These are phyloP conservation scores for Entomortierella beljakovae DNA, from an alignment of 192 early-diverging fungal species.

Conservation along the genomic window DNA sequence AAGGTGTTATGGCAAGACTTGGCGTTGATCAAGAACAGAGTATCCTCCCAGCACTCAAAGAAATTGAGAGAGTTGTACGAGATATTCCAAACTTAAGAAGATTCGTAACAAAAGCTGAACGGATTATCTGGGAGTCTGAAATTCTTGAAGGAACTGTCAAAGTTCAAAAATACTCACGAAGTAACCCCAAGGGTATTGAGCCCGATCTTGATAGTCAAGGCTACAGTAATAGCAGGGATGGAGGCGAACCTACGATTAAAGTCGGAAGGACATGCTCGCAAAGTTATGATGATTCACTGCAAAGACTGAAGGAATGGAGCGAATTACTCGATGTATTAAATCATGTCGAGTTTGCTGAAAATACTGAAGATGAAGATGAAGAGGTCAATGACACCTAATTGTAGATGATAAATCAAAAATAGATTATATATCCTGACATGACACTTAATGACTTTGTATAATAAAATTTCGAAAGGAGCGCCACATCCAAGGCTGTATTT, in stretches of 20 bases:
- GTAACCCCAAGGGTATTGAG: not conserved
- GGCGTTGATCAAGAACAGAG: constrained; percentile 16
- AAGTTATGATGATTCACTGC: constrained; percentile 20
- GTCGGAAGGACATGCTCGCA: constrained; percentile 29
- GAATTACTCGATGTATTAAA: constrained; percentile 43
- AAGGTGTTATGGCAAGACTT: constrained; percentile 10
- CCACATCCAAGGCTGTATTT: no score
- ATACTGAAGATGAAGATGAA: constrained; percentile 8
- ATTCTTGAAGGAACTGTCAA: constrained; percentile 32
- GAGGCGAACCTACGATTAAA: not conserved
- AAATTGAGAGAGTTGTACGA: constrained; percentile 12
- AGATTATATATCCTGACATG: no score
- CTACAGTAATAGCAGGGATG: not conserved
- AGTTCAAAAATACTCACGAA: constrained; percentile 7
- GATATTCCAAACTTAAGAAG: constrained; percentile 8
- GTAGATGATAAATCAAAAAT: no score
- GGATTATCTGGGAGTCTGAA: constrained; percentile 43
- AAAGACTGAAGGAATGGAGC: constrained; percentile 35
- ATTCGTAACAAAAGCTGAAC: constrained; percentile 36
- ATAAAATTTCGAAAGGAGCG: no score
- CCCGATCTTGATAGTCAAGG: not conserved
- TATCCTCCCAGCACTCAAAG: constrained; percentile 18
- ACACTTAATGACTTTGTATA: no score
- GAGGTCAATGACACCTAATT: no score
- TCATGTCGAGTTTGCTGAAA: constrained; percentile 39